These are phyloP conservation scores for Podospora didyma DNA, from an alignment of 495 filamentous ascomycete species.

Conservation along the genomic window DNA sequence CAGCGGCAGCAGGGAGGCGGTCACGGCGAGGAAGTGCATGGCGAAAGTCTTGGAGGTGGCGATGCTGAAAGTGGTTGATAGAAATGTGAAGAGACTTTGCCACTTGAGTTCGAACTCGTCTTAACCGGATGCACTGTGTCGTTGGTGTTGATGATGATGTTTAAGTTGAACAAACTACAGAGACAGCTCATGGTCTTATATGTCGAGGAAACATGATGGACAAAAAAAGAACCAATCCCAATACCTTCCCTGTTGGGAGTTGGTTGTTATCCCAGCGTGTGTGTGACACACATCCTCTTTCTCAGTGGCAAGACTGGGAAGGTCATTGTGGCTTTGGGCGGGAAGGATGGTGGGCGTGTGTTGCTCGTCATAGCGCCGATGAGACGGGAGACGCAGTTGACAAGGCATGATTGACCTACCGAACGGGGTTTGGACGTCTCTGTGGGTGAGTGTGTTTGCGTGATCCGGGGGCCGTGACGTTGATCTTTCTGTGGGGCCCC, in stretches of 20 bases:
- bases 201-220: not conserved
- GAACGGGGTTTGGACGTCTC: not conserved
- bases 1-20: slow-evolving; percentile 17
- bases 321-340: slow-evolving; percentile 3
- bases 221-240: not conserved
- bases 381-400: not conserved
- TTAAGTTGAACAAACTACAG: not conserved
- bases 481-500: not conserved
- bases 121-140: not conserved
- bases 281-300: too few species aligned
- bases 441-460: not conserved
- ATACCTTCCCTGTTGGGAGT: slow-evolving; percentile 12
- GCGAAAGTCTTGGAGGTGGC: not conserved
- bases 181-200: not conserved
- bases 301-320: slow-evolving; percentile 7
- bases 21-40: slow-evolving; percentile 17
- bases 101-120: not conserved
- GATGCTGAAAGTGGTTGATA: not conserved
- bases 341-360: not conserved
- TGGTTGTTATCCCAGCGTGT: not conserved
- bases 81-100: not conserved
- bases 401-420: not conserved
- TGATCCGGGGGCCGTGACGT: not conserved
- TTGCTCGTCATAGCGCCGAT: not conserved
- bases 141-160: not conserved